These are phyloP conservation scores for Boletus vermiculosoides DNA, from an alignment of 768 basidiomycete genomes.

Conservation along the genomic window DNA sequence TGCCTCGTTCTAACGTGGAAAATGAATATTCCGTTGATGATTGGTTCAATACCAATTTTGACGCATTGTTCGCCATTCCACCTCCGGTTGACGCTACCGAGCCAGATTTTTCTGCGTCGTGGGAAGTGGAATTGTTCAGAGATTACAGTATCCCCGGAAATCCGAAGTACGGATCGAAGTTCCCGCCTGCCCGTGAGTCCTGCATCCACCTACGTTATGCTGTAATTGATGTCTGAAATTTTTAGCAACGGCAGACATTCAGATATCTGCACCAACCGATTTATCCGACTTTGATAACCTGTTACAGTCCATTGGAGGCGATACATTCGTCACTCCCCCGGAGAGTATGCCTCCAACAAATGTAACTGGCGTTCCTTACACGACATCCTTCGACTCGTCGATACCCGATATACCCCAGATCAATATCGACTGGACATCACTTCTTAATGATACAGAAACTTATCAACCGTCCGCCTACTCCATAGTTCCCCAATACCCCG, in stretches of 20 bases:
- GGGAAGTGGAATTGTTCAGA: constrained; percentile 38
- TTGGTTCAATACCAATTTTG: constrained; percentile 36
- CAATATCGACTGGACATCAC: constrained; percentile 15
- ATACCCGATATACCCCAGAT: constrained; percentile 3
- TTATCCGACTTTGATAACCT: constrained; percentile 9
- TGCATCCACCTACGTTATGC: background rate
- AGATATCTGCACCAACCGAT: background rate
- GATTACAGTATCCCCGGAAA: constrained; percentile 22
- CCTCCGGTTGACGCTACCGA: constrained; percentile 23
- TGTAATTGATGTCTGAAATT: background rate
- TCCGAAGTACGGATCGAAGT: background rate
- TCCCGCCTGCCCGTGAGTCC: constrained; percentile 4
- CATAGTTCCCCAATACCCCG: constrained; percentile 2
- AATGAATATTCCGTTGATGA: constrained; percentile 31
- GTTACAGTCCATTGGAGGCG: constrained; percentile 2
- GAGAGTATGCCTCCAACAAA: background rate
- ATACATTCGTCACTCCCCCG: background rate
- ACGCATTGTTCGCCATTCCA: constrained; percentile 28
- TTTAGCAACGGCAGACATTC: background rate
- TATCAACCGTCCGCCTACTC: background rate
- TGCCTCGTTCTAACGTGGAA: constrained; percentile 13
- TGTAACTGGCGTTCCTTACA: background rate
- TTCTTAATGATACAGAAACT: constrained; percentile 3
- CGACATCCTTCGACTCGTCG: background rate
- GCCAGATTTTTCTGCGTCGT: constrained; percentile 23